Evolutionary conservation across 257 asterid species (phyloP).

Genomic region (Henckelia pumila): DNA sequence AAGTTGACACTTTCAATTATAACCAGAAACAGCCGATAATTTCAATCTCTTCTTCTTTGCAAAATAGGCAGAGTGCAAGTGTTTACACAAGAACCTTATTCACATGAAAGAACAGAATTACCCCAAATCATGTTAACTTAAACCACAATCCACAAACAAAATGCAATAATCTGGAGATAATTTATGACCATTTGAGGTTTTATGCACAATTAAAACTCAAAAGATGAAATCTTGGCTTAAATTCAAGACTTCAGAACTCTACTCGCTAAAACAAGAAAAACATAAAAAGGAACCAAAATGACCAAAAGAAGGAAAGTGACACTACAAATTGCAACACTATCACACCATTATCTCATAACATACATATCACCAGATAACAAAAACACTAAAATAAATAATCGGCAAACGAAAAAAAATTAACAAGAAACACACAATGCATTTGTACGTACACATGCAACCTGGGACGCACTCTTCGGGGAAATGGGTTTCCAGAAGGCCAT

Average conservation of each 20-base stretch:
- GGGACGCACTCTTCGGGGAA: constrained; percentile 34
- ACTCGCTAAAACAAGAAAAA: background rate
- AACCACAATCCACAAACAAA: background rate
- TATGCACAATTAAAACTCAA: background rate
- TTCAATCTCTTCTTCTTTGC: background rate
- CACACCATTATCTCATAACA: background rate
- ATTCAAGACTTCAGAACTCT: background rate
- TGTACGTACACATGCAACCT: constrained; percentile 30
- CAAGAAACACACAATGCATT: background rate
- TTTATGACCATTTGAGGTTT: background rate
- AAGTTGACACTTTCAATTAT: background rate
- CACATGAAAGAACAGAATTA: background rate
- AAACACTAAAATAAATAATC: too few species aligned
- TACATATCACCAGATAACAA: background rate
- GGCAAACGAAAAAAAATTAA: background rate
- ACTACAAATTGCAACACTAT: background rate
- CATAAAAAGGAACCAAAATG: background rate
- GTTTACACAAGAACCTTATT: too few species aligned
- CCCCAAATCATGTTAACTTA: background rate
- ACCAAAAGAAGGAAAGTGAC: background rate
- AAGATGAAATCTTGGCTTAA: background rate
- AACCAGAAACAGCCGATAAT: background rate
- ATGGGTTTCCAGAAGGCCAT: constrained; percentile 90
- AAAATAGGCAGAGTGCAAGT: background rate
- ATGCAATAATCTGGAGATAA: background rate